These are phyloP conservation scores for Talinum fruticosum DNA, from an alignment of 148 eudicot genomes.

Conservation along the genomic window DNA sequence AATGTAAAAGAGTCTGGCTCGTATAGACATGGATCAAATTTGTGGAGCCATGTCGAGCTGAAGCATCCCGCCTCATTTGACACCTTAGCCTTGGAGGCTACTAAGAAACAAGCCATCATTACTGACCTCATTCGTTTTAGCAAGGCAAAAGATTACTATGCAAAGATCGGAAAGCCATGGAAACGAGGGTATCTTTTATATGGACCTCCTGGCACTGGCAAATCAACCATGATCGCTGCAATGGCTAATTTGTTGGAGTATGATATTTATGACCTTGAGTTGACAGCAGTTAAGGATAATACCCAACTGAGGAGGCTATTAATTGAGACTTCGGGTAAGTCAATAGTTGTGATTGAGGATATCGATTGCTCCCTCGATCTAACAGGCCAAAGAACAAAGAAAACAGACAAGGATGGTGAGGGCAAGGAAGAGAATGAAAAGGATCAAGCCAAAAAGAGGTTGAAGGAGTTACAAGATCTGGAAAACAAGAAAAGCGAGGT, in stretches of 20 bases:
- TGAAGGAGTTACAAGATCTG: constrained; percentile 8
- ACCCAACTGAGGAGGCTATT: constrained; percentile 41
- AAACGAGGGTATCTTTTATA: constrained; percentile 61
- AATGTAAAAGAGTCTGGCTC: constrained; percentile 19
- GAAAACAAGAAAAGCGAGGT: constrained; percentile 29
- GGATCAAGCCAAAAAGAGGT: not conserved
- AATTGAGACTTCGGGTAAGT: constrained; percentile 41
- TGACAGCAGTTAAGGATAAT: constrained; percentile 49
- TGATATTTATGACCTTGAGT: constrained; percentile 55
- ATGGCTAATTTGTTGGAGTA: constrained; percentile 54
- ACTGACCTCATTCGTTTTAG: constrained; percentile 43
- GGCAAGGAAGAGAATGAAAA: constrained; percentile 18
- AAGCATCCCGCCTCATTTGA: constrained; percentile 55
- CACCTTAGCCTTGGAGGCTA: constrained; percentile 40
- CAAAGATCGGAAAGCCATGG: constrained; percentile 51
- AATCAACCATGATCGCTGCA: constrained; percentile 65
- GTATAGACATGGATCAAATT: not conserved
- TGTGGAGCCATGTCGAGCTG: constrained; percentile 46
- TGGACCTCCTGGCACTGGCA: constrained; percentile 65
- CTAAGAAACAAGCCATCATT: constrained; percentile 37
- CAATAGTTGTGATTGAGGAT: constrained; percentile 58
- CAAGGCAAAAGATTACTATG: constrained; percentile 41
- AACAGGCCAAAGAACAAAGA: constrained; percentile 40
- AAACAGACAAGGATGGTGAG: constrained; percentile 10
- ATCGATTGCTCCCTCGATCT: constrained; percentile 57